Evolutionary conservation across 2,329 filamentous ascomycete genomes (phyloP).

Genomic region (Arthrocladium fulminans): DNA sequence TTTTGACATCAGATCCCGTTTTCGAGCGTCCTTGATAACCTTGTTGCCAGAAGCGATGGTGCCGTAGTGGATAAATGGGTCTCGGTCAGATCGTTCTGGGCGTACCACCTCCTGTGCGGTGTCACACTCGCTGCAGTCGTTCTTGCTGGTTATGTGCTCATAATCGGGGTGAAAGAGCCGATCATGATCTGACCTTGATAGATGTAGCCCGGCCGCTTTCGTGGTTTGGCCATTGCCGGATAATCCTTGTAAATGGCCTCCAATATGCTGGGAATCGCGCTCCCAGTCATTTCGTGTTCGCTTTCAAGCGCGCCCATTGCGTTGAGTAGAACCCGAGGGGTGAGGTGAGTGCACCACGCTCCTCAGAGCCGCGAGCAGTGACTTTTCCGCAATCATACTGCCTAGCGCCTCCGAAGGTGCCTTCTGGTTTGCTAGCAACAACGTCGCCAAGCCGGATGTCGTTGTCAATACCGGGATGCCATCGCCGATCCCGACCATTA

Average conservation of each 20-base stretch:
- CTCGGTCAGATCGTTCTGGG: not conserved
- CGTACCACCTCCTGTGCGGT: not conserved
- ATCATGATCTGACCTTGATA: not conserved
- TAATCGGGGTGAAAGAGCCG: not conserved
- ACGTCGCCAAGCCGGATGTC: slow-evolving; percentile 25
- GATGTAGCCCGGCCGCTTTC: not conserved
- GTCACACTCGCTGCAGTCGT: not conserved
- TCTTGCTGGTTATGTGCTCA: not conserved
- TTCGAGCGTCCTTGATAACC: slow-evolving; percentile 18
- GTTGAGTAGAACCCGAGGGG: not conserved
- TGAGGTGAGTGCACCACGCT: not conserved
- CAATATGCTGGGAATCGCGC: not conserved
- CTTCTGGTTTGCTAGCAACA: slow-evolving; percentile 21
- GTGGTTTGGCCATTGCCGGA: not conserved
- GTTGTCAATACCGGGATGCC: slow-evolving; percentile 13
- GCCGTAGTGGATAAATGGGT: slow-evolving; percentile 29
- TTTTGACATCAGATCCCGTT: slow-evolving; percentile 14
- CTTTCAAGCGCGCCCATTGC: not conserved
- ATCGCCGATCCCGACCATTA: slow-evolving; percentile 23
- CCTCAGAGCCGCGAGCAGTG: not conserved
- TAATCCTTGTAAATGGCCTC: not conserved
- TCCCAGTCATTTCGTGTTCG: not conserved
- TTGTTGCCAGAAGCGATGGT: slow-evolving; percentile 23
- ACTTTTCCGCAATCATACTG: slow-evolving; percentile 27
- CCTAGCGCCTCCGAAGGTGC: slow-evolving; percentile 22